Conservation (phyloP, 306 rosid species). For the Sechiopsis laciniata region DNA sequence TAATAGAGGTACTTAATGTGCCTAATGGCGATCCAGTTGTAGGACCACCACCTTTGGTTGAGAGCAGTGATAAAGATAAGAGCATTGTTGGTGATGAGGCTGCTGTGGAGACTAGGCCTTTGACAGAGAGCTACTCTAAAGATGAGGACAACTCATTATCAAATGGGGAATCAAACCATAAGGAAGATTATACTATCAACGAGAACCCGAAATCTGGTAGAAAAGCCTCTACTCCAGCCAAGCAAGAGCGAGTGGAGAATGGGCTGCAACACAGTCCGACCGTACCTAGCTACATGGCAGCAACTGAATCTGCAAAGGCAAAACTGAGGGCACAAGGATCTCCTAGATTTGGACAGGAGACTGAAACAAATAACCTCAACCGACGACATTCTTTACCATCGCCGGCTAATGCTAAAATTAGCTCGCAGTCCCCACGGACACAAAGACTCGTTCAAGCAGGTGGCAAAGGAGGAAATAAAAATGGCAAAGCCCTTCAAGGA, state of each 20-base stretch:
- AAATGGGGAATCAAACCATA: slow-evolving; percentile 54
- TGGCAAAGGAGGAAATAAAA: slow-evolving; percentile 59
- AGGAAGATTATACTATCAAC: slow-evolving; percentile 51
- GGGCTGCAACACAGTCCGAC: slow-evolving; percentile 65
- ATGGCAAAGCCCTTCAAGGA: slow-evolving; percentile 40
- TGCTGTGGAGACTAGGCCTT: slow-evolving; percentile 35
- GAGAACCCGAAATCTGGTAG: slow-evolving; percentile 68
- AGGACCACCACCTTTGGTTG: slow-evolving; percentile 47
- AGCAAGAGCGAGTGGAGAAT: slow-evolving; percentile 89
- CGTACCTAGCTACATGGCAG: slow-evolving; percentile 94
- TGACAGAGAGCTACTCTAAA: slow-evolving; percentile 38
- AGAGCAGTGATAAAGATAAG: slow-evolving; percentile 45
- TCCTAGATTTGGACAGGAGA: slow-evolving; percentile 68
- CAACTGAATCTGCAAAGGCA: slow-evolving; percentile 96
- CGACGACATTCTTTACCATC: slow-evolving; percentile 92
- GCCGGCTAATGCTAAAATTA: slow-evolving; percentile 59
- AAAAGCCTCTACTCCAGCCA: slow-evolving; percentile 49
- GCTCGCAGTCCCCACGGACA: slow-evolving; percentile 85
- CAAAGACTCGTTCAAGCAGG: slow-evolving; percentile 67
- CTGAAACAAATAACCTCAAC: slow-evolving; percentile 46
- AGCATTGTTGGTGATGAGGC: slow-evolving; percentile 38
- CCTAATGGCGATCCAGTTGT: slow-evolving; percentile 38
- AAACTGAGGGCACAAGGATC: slow-evolving; percentile 95
- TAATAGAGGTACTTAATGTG: slow-evolving; percentile 40
- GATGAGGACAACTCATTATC: slow-evolving; percentile 41